Base-by-base conservation (phyloP, 2,329 filamentous ascomycete genomes). In the Talaromyces sp. region DNA sequence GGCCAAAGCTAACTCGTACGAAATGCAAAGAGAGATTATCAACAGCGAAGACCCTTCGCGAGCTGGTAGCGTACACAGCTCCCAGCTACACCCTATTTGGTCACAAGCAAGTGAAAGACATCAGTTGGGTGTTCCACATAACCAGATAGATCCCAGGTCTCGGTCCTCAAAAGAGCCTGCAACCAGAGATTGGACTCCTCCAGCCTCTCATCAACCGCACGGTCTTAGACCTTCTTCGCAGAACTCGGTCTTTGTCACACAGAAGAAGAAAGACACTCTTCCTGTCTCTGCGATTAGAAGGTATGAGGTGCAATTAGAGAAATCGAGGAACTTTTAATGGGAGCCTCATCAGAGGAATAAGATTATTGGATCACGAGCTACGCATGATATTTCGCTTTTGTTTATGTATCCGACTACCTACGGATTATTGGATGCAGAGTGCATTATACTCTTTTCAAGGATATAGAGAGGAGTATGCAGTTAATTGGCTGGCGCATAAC, bases 31-130 rank as follows among this genome's bases (percentile, higher is more conserved):
- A 51, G 57, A 52, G 51, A 12, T 58, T 31, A 65, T 71, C 35
- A 74, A 76, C 65, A 72, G 73, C 12, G 70, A 74, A 62, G 73
- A 69, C 60, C 75, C 76, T 63, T 12, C 51, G 51, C 50, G 41
- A 35, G 19, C 48, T n/a, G 31, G 35, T n/a, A 31, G 24, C 27
- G 26, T 10, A 6, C 26, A 29, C 17, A 29, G 24, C 11, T n/a
- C 26, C 48, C 48, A 52, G 26, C 12, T n/a, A 29, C 48, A 29
- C 19, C 6, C 27, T n/a, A 21, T 17, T 9, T 27, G 24, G 26
- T 29, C 27, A n/a, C 48, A 27, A 10, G 24, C 24, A 19, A 19
- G 48, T 29, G 48, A 52, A 29, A 24, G 48, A 31, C 24, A 52
- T n/a, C 17, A 29, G 48, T 26, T 29, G 26, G 26, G 27, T 29